A percentile compares a stretch with the other conserved stretches of the same genome.
Evolutionary conservation across 2,329 filamentous ascomycete genomes (phyloP).

Genomic region (Diplodia seriata): DNA sequence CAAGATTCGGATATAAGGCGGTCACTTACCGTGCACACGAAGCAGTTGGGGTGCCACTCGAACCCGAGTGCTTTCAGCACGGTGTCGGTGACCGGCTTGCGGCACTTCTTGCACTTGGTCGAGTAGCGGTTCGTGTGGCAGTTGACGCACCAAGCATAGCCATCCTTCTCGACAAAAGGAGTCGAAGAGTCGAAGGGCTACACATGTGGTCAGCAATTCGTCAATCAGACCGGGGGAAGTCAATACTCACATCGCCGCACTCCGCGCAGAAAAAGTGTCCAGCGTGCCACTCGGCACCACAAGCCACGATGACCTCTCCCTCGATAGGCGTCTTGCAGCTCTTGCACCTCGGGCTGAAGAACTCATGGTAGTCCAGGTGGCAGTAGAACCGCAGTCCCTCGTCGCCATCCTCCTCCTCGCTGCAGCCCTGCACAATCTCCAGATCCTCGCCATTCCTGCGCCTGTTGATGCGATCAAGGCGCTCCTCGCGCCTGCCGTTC

Average conservation of each 20-base stretch:
- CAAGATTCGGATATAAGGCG: not conserved
- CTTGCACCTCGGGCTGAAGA: constrained; percentile 90
- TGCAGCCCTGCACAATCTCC: constrained; percentile 66
- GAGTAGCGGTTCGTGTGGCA: constrained; percentile 93
- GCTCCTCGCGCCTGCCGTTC: constrained; percentile 70
- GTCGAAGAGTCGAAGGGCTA: constrained; percentile 65
- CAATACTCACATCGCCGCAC: constrained; percentile 74
- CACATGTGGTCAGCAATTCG: constrained; percentile 32
- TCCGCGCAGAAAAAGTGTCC: constrained; percentile 99
- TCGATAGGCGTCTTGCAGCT: constrained; percentile 97
- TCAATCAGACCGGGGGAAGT: not conserved
- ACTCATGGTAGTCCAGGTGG: constrained; percentile 97
- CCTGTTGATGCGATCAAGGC: constrained; percentile 74
- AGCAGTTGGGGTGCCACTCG: constrained; percentile 95
- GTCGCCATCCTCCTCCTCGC: constrained; percentile 67
- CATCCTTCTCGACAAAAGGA: constrained; percentile 96
- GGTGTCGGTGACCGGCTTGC: constrained; percentile 82
- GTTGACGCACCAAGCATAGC: constrained; percentile 93
- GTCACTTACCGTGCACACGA: constrained; percentile 71
- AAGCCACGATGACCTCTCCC: constrained; percentile 90
- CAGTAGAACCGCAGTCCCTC: constrained; percentile 84
- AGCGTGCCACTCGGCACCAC: constrained; percentile 94
- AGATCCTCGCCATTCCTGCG: constrained; percentile 63
- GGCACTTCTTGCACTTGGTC: constrained; percentile 87
- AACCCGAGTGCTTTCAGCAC: constrained; percentile 87